Evolutionary conservation across 768 basidiomycete species (phyloP).

Genomic region (Suillus lakei): DNA sequence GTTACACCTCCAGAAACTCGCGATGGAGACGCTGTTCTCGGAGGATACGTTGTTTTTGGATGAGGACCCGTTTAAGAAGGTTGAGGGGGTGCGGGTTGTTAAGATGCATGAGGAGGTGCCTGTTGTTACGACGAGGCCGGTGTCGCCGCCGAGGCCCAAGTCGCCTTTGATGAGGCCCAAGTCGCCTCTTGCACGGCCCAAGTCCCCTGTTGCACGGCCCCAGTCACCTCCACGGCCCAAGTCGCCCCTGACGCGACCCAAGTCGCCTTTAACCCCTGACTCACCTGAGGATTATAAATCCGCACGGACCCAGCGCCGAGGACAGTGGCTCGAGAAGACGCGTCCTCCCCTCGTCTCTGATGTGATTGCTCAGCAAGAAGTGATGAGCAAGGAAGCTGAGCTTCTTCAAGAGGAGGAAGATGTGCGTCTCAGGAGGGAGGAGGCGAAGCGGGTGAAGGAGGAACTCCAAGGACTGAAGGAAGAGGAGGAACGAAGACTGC

Average conservation of each 20-base stretch:
- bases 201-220: too few species aligned
- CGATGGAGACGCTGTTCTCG: conserved; percentile 2
- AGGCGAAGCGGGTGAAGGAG: neutral
- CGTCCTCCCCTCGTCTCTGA: conserved; percentile 41
- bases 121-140: conserved; percentile 9
- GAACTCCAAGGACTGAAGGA: neutral
- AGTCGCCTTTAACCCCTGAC: conserved; percentile 17
- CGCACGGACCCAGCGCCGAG: conserved; percentile 46
- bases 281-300: conserved; percentile 45
- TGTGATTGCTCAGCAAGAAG: conserved; percentile 28
- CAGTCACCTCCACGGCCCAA: too few species aligned
- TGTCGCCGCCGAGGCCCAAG: conserved; percentile 7
- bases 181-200: conserved; percentile 1
- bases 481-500: conserved; percentile 12
- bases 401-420: conserved; percentile 25
- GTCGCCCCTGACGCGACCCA: conserved; percentile 9
- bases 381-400: conserved; percentile 20
- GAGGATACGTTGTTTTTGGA: conserved; percentile 34
- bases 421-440: neutral
- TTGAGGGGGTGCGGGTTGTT: conserved; percentile 55
- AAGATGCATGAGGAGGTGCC: conserved; percentile 19
- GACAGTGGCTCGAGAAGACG: conserved; percentile 44
- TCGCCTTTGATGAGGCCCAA: conserved; percentile 13
- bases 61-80: conserved; percentile 54
- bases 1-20: too few species aligned